These are phyloP conservation scores for Thelephora ganbajun DNA, from an alignment of 768 basidiomycete species.

Conservation along the genomic window DNA sequence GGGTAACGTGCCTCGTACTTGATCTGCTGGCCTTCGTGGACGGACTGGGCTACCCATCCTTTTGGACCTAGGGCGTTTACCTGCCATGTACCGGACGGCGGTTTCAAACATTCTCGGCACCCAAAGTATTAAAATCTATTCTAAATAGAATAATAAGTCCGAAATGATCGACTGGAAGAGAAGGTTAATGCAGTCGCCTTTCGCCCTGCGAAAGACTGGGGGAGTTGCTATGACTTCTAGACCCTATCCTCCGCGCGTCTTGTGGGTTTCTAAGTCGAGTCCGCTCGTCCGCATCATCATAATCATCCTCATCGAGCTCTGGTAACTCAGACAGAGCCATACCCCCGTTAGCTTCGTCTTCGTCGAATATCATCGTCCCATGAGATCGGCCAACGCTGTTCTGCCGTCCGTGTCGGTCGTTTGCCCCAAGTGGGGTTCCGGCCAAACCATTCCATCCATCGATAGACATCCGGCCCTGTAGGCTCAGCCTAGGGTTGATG, in stretches of 20 bases:
- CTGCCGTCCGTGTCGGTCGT: constrained; percentile 44
- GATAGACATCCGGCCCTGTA: constrained; percentile 68
- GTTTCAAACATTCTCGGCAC: no score
- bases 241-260: constrained; percentile 14
- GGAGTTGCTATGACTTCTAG: constrained; percentile 43
- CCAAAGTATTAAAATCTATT: background rate
- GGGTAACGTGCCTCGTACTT: background rate
- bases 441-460: constrained; percentile 54
- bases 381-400: constrained; percentile 55
- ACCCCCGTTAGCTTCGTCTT: constrained; percentile 23
- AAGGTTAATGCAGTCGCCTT: constrained; percentile 11
- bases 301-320: constrained; percentile 52
- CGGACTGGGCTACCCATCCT: no score
- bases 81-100: no score
- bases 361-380: constrained; percentile 55
- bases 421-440: constrained; percentile 17
- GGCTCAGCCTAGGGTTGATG: constrained; percentile 66
- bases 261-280: constrained; percentile 15
- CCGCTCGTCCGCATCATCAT: constrained; percentile 30
- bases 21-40: no score
- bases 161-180: background rate
- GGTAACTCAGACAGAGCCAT: constrained; percentile 48
- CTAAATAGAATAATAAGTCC: background rate
- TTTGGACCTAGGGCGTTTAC: no score
- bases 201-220: constrained; percentile 29